Percentiles rank a stretch among this genome's conserved stretches.
These are phyloP conservation scores for Cyberlindnera mississippiensis DNA, from an alignment of 805 yeast species.

Conservation along the genomic window DNA sequence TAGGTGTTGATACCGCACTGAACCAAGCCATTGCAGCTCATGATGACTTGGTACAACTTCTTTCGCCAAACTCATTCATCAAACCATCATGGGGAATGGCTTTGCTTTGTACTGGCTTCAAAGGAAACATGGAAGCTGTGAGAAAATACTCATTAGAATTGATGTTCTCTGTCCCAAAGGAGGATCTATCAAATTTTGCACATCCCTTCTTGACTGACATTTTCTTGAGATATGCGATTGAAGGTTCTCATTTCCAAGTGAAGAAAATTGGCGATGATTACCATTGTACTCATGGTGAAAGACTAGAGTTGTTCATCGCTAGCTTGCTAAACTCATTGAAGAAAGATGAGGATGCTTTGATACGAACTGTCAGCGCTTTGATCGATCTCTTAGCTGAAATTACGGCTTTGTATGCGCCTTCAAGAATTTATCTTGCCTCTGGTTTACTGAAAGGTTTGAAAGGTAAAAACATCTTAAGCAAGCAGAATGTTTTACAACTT, in stretches of 20 bases:
- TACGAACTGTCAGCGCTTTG: conserved; percentile 28
- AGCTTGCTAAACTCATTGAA: conserved; percentile 31
- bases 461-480: conserved; percentile 22
- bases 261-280: conserved; percentile 30
- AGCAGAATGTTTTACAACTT: conserved; percentile 29
- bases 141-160: conserved; percentile 57
- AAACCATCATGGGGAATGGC: conserved; percentile 71
- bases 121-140: conserved; percentile 74
- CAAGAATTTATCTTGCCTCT: conserved; percentile 53
- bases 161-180: conserved; percentile 46
- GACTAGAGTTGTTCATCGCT: conserved; percentile 42
- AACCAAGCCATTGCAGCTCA: conserved; percentile 82
- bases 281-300: conserved; percentile 57
- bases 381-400: conserved; percentile 45
- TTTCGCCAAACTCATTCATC: conserved; percentile 47
- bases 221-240: conserved; percentile 57
- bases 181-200: conserved; percentile 45
- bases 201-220: conserved; percentile 37
- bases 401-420: conserved; percentile 61
- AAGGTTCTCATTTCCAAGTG: conserved; percentile 57
- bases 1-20: conserved; percentile 79
- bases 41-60: conserved; percentile 52
- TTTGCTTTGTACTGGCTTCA: conserved; percentile 70
- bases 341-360: conserved; percentile 29
- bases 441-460: conserved; percentile 57